A percentile compares a stretch with the other conserved stretches of the same genome.
phyloP scores from a whole-genome alignment of 192 early-diverging fungal genomes.

The Rhizophlyctis rosea region DNA sequence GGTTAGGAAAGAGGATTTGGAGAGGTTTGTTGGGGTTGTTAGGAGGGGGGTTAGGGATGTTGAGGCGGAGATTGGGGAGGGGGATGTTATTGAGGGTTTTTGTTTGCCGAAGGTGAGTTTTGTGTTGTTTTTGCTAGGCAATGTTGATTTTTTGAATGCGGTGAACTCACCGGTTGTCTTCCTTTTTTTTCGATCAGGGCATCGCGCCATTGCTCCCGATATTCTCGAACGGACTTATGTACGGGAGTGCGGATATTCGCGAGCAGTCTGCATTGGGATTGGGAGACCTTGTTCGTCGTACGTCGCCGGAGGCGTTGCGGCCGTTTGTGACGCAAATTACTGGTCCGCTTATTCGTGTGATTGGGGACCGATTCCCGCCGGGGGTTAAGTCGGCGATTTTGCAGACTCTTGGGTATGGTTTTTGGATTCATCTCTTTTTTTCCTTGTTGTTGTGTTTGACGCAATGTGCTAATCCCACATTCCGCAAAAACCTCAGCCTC shows the following conservation, averaged over 20 bases:
- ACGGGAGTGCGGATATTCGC: constrained; percentile 75
- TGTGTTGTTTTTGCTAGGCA: background rate
- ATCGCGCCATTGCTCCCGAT: constrained; percentile 87
- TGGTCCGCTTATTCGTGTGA: constrained; percentile 95
- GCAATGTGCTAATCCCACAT: constrained; percentile 9
- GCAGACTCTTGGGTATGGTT: constrained; percentile 65
- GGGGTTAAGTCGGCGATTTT: constrained; percentile 94
- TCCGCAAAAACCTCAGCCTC: too few relatives aligned
- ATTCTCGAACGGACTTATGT: constrained; percentile 90
- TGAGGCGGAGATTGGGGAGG: constrained; percentile 39
- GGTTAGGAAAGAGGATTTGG: constrained; percentile 85
- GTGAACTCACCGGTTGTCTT: background rate
- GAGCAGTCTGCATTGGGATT: constrained; percentile 85
- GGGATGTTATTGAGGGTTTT: constrained; percentile 70
- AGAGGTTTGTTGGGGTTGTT: constrained; percentile 69
- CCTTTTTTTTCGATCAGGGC: constrained; percentile 59
- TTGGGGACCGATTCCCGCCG: constrained; percentile 89
- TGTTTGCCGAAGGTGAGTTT: constrained; percentile 70
- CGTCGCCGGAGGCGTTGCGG: constrained; percentile 71
- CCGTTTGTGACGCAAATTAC: constrained; percentile 94
- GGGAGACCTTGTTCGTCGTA: constrained; percentile 70
- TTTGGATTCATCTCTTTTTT: constrained; percentile 17
- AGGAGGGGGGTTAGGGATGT: constrained; percentile 64
- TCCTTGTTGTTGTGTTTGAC: constrained; percentile 13
- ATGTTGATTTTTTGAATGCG: background rate